Percentiles rank a stretch among this genome's conserved stretches.
Conservation (phyloP, 768 basidiomycete species). For the Multifurca ochricompacta region DNA sequence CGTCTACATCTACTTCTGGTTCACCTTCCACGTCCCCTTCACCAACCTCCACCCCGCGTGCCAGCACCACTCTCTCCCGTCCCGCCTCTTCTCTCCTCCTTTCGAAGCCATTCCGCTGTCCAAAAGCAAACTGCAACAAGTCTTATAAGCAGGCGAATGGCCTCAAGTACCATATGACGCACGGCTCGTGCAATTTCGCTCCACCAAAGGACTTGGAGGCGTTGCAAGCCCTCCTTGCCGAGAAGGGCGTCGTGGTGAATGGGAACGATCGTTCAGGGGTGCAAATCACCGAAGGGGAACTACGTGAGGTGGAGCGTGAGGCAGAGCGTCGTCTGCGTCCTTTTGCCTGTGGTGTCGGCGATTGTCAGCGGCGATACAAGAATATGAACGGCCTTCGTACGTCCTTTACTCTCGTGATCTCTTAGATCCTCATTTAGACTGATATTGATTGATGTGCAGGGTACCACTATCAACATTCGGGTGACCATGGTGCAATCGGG, state of each 20-base stretch:
- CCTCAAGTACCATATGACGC: slow-evolving; percentile 90
- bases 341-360: slow-evolving; percentile 84
- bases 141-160: slow-evolving; percentile 94
- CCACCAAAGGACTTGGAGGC: slow-evolving; percentile 81
- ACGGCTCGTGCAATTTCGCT: slow-evolving; percentile 89
- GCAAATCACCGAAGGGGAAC: slow-evolving; percentile 46
- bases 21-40: slow-evolving; percentile 20
- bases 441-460: slow-evolving; percentile 22
- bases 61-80: slow-evolving; percentile 41
- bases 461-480: slow-evolving; percentile 96
- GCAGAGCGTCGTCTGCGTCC: slow-evolving; percentile 77
- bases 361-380: slow-evolving; percentile 86
- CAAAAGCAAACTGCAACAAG: slow-evolving; percentile 94
- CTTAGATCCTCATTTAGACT: slow-evolving; percentile 8
- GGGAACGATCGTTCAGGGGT: slow-evolving; percentile 30
- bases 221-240: slow-evolving; percentile 61
- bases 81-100: slow-evolving; percentile 55
- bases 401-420: slow-evolving; percentile 14
- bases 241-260: slow-evolving; percentile 30
- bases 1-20: slow-evolving; percentile 23
- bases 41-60: slow-evolving; percentile 28
- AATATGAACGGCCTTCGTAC: slow-evolving; percentile 91
- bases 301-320: slow-evolving; percentile 71
- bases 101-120: slow-evolving; percentile 87
- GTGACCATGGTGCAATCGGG: slow-evolving; percentile 89